Evolutionary conservation across 108 stramenopile genomes (phyloP).

Genomic region (Cylindrotheca closterium): DNA sequence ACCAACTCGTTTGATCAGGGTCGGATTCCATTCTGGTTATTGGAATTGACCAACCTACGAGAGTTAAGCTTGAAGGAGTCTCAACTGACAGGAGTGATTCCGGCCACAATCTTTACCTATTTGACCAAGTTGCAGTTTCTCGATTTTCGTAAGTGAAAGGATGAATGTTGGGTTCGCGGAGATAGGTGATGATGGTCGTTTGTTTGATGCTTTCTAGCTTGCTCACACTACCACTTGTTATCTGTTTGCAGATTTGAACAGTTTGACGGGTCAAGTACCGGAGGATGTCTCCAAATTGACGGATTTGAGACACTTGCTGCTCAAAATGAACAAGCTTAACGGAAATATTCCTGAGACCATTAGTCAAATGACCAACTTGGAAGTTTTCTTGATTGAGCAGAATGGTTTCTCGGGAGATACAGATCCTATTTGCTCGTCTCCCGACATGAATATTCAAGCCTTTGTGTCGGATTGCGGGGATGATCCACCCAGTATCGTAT

Average conservation of each 20-base stretch:
- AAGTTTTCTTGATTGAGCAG: conserved; percentile 16
- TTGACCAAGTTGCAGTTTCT: conserved; percentile 25
- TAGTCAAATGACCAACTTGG: conserved; percentile 14
- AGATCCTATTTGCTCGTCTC: conserved; percentile 1
- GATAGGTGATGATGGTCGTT: neutral
- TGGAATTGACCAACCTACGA: conserved; percentile 16
- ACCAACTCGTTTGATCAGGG: conserved; percentile 22
- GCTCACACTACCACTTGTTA: neutral
- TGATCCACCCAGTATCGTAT: conserved; percentile 7
- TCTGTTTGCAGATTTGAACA: conserved; percentile 9
- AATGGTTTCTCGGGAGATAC: conserved; percentile 5
- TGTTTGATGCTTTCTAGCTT: neutral
- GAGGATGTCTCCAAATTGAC: conserved; percentile 8
- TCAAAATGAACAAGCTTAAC: conserved; percentile 24
- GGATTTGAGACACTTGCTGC: conserved; percentile 20
- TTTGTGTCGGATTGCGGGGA: conserved; percentile 11
- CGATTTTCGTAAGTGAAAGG: conserved; percentile 21
- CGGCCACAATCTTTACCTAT: conserved; percentile 9
- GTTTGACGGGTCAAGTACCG: conserved; percentile 12
- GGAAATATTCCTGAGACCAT: conserved; percentile 24
- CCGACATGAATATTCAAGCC: neutral
- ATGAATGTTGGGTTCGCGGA: too few relatives aligned
- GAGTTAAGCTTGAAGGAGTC: conserved; percentile 34
- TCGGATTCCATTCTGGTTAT: conserved; percentile 27
- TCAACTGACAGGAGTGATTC: conserved; percentile 30